Base-by-base conservation (phyloP, 371 early-diverging fungal species). In the Zychaea mexicana region DNA sequence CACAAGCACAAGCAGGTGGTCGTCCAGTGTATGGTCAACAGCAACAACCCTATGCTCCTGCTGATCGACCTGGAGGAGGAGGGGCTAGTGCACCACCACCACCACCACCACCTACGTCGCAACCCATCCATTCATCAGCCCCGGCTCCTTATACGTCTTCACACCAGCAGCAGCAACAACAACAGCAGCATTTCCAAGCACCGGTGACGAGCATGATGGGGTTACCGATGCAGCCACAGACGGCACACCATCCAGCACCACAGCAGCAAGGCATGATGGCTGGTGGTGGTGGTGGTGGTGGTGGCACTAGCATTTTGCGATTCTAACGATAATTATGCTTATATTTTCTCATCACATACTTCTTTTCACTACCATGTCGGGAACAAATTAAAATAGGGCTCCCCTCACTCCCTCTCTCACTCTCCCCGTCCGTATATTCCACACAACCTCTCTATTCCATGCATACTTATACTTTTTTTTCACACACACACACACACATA, bases 251-350 rank as follows among this genome's bases (percentile, higher is more conserved):
- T 15, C 38, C 38, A 36, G 9, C 49, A 22, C 49, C 49, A 19
- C 21, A 4, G 10, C 49, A 49, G n/a, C 49, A 49, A 13, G 26
- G 49, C 26, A 49, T 49, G 49, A 49, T 49, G 49, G 49, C 49
- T 9, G 49, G 49, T 9, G 49, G 49, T 9, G 49, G 49, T 24
- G n/a, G n/a, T n/a, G n/a, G n/a, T 9, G 49, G 49, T 9, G 49
- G 49, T 9, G 49, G 49, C n/a, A 24, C 49, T 9, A 24, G n/a
- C 21, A 49, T 49, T 9, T 49, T 49, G 22, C 49, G 49, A 24
- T 49, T 49, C n/a, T 49, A 49, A 36, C 8, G 15, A 36, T 36
- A 36, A 49, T 49, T 49, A 49, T 49, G 49, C 49, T 49, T 21
- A 22, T 47, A 10, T 47, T 26, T 47, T 47, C n/a, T 46, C 19